Base-by-base conservation (phyloP, 2,329 filamentous ascomycete genomes). In the Alternaria longipes region DNA sequence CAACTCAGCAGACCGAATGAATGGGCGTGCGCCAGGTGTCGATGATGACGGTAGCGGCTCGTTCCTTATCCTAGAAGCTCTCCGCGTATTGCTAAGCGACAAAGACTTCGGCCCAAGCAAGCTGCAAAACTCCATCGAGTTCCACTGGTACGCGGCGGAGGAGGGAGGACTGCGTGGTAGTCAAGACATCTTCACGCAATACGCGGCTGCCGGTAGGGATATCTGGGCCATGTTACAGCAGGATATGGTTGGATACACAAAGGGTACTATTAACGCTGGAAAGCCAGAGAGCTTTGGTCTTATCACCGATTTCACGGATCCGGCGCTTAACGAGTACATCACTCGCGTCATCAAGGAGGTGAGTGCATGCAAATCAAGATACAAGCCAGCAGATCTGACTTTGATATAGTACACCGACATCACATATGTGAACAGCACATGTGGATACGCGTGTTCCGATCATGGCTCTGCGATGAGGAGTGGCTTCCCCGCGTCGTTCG, bases 171-270 rank as follows among this genome's bases (percentile, higher is more conserved):
- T 97, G 47, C 85, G 96, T 5, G 93, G 93, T 54, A 93, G 90
- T 73, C 92, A 97, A 78, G 94, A 91, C 58, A 90, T 98, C 77
- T 97, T 97, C 83, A 84, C 86, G 40, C 81, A 86, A 11, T 97
- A 97, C 74, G 89, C 91, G 79, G 87, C 88, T 74, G 79, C 86
- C n/a, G 85, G 86, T 12, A 86, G 89, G 32, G 89, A 93, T 65
- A 86, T 97, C 77, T 95, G 94, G 82, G 94, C 94, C 24, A 97
- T 98, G 94, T 86, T 98, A 57, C 94, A 97, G 82, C 94, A 98
- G 80, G 94, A 98, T 79, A 97, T 97, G 94, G 73, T 72, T 1
- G 94, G 94, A 8, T 97, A 90, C 75, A 86, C 92, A 2, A 87
- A 93, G 77, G 52, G 14, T 5, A 54, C 52, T 30, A 4, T 54